Percentiles rank a stretch among this genome's conserved stretches.
Conservation (phyloP, 169 alveolate species). For the Amoebophrya sp. region DNA sequence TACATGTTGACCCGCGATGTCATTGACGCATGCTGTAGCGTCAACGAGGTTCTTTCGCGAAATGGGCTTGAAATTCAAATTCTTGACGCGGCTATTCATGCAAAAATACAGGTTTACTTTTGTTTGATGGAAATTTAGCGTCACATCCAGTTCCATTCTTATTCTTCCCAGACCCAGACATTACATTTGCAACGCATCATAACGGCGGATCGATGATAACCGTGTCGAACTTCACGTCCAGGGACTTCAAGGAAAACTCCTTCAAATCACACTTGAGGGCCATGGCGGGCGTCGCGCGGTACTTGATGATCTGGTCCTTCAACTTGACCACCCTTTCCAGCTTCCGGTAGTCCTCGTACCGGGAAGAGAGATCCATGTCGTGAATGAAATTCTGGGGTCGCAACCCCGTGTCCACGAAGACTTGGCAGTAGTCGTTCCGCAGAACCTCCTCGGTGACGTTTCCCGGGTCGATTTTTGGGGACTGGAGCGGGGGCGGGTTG, state of each 20-base stretch:
- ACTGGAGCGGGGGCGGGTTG: too few species aligned
- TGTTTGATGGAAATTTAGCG: too few species aligned
- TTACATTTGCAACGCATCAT: too few species aligned
- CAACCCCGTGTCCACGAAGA: conserved; percentile 78
- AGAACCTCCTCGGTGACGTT: neutral
- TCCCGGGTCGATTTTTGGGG: neutral
- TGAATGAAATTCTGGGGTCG: conserved; percentile 83
- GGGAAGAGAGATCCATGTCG: conserved; percentile 67
- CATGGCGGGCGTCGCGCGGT: neutral
- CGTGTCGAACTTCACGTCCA: conserved; percentile 76
- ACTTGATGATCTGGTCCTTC: conserved; percentile 68
- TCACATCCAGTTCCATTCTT: too few species aligned
- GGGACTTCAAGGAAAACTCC: conserved; percentile 19
- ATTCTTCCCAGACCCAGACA: too few species aligned
- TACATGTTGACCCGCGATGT: too few species aligned
- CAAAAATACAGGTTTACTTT: too few species aligned
- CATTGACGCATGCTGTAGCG: too few species aligned
- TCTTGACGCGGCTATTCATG: too few species aligned
- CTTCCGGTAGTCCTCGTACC: conserved; percentile 76
- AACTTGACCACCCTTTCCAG: conserved; percentile 70
- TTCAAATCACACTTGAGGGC: conserved; percentile 29
- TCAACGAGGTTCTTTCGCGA: too few species aligned
- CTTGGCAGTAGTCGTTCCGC: conserved; percentile 17
- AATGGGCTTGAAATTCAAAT: too few species aligned
- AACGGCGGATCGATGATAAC: conserved; percentile 88